Evolutionary conservation across 495 filamentous ascomycete species (phyloP).

Genomic region (Lophiotrema nucula): DNA sequence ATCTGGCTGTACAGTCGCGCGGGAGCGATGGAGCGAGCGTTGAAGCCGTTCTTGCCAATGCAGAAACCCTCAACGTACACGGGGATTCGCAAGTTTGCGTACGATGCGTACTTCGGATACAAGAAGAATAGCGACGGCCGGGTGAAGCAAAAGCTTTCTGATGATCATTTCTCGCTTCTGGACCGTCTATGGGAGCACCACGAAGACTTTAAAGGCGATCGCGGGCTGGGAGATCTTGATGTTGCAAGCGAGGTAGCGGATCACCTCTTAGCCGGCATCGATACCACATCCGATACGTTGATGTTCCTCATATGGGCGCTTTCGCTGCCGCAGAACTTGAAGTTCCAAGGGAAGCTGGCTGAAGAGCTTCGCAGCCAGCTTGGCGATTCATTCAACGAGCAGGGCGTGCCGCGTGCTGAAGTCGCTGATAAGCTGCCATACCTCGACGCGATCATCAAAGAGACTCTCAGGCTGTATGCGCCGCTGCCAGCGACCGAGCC

Average conservation of each 20-base stretch:
- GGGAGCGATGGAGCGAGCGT: conserved; percentile 5
- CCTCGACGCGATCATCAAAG: conserved; percentile 19
- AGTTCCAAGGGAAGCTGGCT: conserved; percentile 35
- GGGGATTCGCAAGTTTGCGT: conserved; percentile 40
- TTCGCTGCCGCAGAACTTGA: conserved; percentile 34
- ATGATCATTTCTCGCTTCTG: no score
- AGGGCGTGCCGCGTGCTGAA: conserved; percentile 8
- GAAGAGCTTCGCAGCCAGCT: neutral
- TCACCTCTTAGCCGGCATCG: conserved; percentile 39
- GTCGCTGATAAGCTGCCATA: conserved; percentile 5
- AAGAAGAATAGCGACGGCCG: neutral
- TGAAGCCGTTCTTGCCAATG: conserved; percentile 38
- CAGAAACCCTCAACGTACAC: conserved; percentile 42
- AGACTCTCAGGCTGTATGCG: conserved; percentile 10
- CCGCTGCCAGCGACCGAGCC: conserved; percentile 21
- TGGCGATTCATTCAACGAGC: neutral
- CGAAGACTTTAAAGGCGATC: conserved; percentile 22
- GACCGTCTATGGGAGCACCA: neutral
- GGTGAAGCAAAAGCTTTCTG: neutral
- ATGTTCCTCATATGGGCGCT: conserved; percentile 44
- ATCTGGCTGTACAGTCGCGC: neutral
- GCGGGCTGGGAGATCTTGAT: conserved; percentile 32
- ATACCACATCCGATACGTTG: conserved; percentile 41
- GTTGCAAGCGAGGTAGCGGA: conserved; percentile 41
- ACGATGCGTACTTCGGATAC: conserved; percentile 31